phyloP scores from a whole-genome alignment of 1,284 basidiomycete genomes.

The Inonotus obliquus region DNA sequence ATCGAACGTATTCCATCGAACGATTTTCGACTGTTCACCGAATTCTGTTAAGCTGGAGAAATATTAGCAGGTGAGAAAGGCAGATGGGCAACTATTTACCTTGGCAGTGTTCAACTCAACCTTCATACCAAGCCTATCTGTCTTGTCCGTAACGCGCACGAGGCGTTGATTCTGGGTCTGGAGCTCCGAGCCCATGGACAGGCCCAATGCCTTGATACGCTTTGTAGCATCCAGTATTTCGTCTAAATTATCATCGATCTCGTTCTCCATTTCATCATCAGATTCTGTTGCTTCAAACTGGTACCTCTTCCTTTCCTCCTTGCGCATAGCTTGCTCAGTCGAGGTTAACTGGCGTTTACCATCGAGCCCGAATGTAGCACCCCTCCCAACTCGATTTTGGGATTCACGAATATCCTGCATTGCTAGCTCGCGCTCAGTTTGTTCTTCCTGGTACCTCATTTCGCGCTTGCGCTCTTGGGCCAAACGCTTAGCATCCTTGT shows the following conservation, averaged over 20 bases:
- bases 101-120: constrained; percentile 68
- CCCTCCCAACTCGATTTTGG: constrained; percentile 80
- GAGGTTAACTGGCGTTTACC: constrained; percentile 43
- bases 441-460: constrained; percentile 87
- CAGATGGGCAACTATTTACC: constrained; percentile 37
- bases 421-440: constrained; percentile 78
- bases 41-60: constrained; percentile 9
- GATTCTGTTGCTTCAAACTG: constrained; percentile 94
- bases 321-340: constrained; percentile 44
- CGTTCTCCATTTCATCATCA: constrained; percentile 94
- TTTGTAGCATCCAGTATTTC: constrained; percentile 83
- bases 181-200: constrained; percentile 80
- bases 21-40: neutral
- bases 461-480: constrained; percentile 89
- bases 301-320: constrained; percentile 78
- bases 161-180: constrained; percentile 74
- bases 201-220: constrained; percentile 80
- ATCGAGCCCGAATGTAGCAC: constrained; percentile 54
- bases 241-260: constrained; percentile 88
- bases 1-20: neutral
- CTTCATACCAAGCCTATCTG: constrained; percentile 56
- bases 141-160: constrained; percentile 65
- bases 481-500: constrained; percentile 88
- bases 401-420: constrained; percentile 85
- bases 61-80: neutral